Base-by-base conservation (phyloP, 306 rosid genomes). In the Hippophae tibetana region DNA sequence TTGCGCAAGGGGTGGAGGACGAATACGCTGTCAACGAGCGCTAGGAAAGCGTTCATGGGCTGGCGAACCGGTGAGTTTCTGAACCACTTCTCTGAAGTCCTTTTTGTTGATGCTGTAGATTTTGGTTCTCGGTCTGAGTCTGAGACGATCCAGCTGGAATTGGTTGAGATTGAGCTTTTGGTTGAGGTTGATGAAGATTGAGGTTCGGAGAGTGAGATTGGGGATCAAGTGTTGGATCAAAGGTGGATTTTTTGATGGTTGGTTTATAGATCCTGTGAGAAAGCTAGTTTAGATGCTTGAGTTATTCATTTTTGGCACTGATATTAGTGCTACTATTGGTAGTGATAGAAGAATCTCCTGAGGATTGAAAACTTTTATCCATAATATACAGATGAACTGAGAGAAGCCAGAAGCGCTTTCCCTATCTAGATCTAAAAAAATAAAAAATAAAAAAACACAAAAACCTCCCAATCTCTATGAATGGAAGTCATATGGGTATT, bases 191-290 rank as follows among this genome's bases (percentile, higher is more conserved):
- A 10, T 45, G 48, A 45, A 1, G 48, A 27, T 27, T 27, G 38
- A 27, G 38, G 38, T 27, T 27, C 38, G 0, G 38, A 27, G 38
- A 27, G 38, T 27, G 38, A 27, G 38, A 27, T 27, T 27, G 38
- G 4, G 38, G 38, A 27, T 27, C 38, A 27, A 27, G 38, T 2
- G 38, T 27, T 27, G 38, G 38, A 27, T 27, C 38, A 2, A 27
- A 27, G 38, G 38, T 27, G 38, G 84, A 71, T 45, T 79, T 87
- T 52, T 72, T 77, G 61, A 51, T 61, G 18, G 63, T 56, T 48
- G 90, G 86, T 43, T 89, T 89, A 11, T 88, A 73, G 75, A 89
- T 89, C 72, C 81, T 89, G 70, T 89, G 96, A 0, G 96, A 89
- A 11, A 89, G 86, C 77, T 83, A 85, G 82, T 78, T 83, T 51